These are phyloP conservation scores for Rutstroemia sp. DNA, from an alignment of 2,329 filamentous ascomycete genomes.

Conservation along the genomic window DNA sequence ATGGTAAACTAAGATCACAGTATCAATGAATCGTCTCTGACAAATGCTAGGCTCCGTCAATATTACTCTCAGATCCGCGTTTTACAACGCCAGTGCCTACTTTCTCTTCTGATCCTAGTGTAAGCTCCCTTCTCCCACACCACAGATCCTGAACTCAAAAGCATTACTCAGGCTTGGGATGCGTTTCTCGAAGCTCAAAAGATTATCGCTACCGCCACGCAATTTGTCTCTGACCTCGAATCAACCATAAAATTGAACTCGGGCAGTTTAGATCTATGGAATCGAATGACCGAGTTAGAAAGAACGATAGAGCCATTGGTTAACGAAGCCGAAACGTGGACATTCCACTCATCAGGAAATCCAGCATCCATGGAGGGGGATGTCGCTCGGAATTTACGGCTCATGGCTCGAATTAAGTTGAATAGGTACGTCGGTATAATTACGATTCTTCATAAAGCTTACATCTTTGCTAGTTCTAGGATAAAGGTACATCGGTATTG, in stretches of 20 bases:
- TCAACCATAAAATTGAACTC: slow-evolving; percentile 32
- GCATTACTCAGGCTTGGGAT: slow-evolving; percentile 29
- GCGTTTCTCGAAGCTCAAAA: slow-evolving; percentile 41
- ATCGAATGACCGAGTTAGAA: slow-evolving; percentile 23
- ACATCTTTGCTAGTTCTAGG: slow-evolving; percentile 33
- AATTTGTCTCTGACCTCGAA: slow-evolving; percentile 42
- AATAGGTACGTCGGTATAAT: background rate
- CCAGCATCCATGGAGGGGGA: slow-evolving; percentile 23
- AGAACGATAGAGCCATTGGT: slow-evolving; percentile 19
- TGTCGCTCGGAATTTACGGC: slow-evolving; percentile 37
- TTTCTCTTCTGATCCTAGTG: slow-evolving; percentile 36
- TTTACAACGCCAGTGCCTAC: slow-evolving; percentile 39
- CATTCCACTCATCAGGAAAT: slow-evolving; percentile 1
- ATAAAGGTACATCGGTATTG: slow-evolving; percentile 46
- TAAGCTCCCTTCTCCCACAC: slow-evolving; percentile 5
- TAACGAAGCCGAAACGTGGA: slow-evolving; percentile 19
- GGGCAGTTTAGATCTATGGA: slow-evolving; percentile 35
- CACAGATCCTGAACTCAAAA: background rate
- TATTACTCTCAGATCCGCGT: slow-evolving; percentile 36
- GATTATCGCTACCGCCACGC: slow-evolving; percentile 39
- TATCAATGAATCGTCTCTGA: background rate
- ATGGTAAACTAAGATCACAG: slow-evolving; percentile 28
- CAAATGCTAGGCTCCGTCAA: slow-evolving; percentile 34
- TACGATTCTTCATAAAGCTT: no score
- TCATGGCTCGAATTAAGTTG: slow-evolving; percentile 41